A percentile compares a stretch with the other conserved stretches of the same genome.
phyloP scores from a whole-genome alignment of 1,139 yeast species.

The Hyphopichia fennica region DNA sequence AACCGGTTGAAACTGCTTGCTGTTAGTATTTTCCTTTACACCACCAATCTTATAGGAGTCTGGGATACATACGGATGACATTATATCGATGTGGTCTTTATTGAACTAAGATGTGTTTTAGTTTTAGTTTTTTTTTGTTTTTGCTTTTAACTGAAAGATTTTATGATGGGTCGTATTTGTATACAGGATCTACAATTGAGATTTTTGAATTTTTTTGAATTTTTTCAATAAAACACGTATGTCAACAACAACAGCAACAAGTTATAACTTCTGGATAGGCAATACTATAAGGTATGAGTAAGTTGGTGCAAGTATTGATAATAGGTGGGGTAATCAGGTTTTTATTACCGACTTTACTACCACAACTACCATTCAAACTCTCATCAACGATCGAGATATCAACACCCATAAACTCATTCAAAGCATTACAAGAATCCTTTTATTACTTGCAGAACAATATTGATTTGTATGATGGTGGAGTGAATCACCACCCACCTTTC shows the following conservation, averaged over 20 bases:
- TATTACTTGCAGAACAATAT: conserved; percentile 61
- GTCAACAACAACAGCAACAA: too few relatives aligned
- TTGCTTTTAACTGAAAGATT: too few relatives aligned
- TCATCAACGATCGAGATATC: conserved; percentile 63
- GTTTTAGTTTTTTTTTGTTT: too few relatives aligned
- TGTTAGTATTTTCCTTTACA: neutral
- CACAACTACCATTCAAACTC: conserved; percentile 27
- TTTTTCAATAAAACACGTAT: too few relatives aligned
- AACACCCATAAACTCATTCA: conserved; percentile 74
- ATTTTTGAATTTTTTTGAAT: too few relatives aligned
- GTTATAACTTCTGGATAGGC: too few relatives aligned
- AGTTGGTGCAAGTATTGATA: conserved; percentile 22
- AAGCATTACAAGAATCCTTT: conserved; percentile 74
- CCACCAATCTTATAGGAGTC: neutral
- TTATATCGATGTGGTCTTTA: too few relatives aligned
- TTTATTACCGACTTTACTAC: conserved; percentile 33
- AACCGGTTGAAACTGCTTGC: conserved; percentile 60
- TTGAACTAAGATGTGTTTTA: too few relatives aligned
- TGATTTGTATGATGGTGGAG: conserved; percentile 80
- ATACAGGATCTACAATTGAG: too few relatives aligned
- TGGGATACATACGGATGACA: conserved; percentile 19
- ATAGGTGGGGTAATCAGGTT: conserved; percentile 34
- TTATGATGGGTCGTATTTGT: too few relatives aligned
- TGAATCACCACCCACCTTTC: conserved; percentile 83
- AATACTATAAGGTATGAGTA: too few relatives aligned